These are phyloP conservation scores for Gentiana dahurica DNA, from an alignment of 257 asterid species.

Conservation along the genomic window DNA sequence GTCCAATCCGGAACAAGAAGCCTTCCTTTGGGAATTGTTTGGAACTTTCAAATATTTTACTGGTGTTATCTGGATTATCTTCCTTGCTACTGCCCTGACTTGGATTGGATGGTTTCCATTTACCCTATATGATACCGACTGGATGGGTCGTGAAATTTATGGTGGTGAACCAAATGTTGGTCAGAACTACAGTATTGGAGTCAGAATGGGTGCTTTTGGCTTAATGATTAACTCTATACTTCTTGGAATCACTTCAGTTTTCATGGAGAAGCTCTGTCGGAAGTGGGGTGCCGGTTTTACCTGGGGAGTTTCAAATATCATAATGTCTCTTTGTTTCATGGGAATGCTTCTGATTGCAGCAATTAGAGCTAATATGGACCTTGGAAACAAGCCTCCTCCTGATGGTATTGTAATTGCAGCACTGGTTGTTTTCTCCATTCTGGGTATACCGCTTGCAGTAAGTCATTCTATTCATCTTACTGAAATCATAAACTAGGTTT, in stretches of 20 bases:
- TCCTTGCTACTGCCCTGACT: constrained; percentile 66
- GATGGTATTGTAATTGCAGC: constrained; percentile 62
- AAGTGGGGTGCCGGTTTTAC: constrained; percentile 84
- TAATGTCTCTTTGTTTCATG: constrained; percentile 61
- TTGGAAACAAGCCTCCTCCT: constrained; percentile 38
- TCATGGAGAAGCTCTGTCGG: constrained; percentile 81
- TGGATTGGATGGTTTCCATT: constrained; percentile 95
- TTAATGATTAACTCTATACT: constrained; percentile 77
- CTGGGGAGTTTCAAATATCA: constrained; percentile 75
- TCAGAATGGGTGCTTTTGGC: constrained; percentile 78
- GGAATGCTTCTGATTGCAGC: constrained; percentile 57
- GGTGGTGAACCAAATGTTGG: constrained; percentile 86
- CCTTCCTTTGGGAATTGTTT: constrained; percentile 70
- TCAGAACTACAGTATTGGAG: constrained; percentile 46
- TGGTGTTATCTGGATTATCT: constrained; percentile 53
- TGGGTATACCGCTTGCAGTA: constrained; percentile 84
- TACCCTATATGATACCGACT: constrained; percentile 77
- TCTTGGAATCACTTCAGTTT: constrained; percentile 76
- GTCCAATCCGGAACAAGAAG: constrained; percentile 48
- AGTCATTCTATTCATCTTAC: constrained; percentile 23
- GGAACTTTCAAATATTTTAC: constrained; percentile 68
- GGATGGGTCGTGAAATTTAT: constrained; percentile 93
- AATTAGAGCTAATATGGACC: constrained; percentile 31
- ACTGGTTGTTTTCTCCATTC: constrained; percentile 51
- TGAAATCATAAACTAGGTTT: background rate